A percentile compares a stretch with the other conserved stretches of the same genome.
Conservation (phyloP, 2,329 filamentous ascomycete species). For the Hymenoscyphus linearis region DNA sequence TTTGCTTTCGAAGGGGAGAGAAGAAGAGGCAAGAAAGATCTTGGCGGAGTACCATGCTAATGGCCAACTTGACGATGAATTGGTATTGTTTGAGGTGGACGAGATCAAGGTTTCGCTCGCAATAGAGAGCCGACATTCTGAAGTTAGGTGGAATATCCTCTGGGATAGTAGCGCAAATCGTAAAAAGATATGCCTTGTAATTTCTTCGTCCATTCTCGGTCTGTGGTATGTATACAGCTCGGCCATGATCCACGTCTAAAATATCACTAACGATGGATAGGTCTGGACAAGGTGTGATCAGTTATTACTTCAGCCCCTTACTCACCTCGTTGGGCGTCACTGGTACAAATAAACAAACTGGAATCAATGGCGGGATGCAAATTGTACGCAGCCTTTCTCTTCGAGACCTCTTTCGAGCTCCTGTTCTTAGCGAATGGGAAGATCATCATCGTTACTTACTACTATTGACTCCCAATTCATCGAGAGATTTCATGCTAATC, state of each 20-base stretch:
- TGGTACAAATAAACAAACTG: slow-evolving; percentile 20
- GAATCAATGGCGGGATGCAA: slow-evolving; percentile 30
- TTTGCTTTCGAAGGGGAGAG: slow-evolving; percentile 31
- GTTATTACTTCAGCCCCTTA: slow-evolving; percentile 35
- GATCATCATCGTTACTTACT: no score
- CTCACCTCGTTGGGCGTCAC: slow-evolving; percentile 24
- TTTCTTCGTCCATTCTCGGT: slow-evolving; percentile 28
- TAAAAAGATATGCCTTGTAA: slow-evolving; percentile 9
- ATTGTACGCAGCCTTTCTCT: slow-evolving; percentile 6
- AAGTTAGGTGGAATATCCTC: slow-evolving; percentile 33
- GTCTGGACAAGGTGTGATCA: slow-evolving; percentile 24
- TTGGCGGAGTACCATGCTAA: slow-evolving; percentile 41
- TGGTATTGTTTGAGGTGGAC: slow-evolving; percentile 35
- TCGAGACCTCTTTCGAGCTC: no score
- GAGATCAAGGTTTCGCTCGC: slow-evolving; percentile 42
- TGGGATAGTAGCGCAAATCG: slow-evolving; percentile 12
- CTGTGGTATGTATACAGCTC: not conserved
- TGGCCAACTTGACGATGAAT: slow-evolving; percentile 31
- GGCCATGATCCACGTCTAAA: not conserved
- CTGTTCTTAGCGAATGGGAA: slow-evolving; percentile 29
- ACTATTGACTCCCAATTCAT: no score
- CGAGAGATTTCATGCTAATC: no score
- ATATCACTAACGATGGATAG: not conserved
- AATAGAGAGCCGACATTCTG: slow-evolving; percentile 7
- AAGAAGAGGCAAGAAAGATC: slow-evolving; percentile 30